These are phyloP conservation scores for Pilatotrama ljubarskyi DNA, from an alignment of 768 basidiomycete genomes.

Conservation along the genomic window DNA sequence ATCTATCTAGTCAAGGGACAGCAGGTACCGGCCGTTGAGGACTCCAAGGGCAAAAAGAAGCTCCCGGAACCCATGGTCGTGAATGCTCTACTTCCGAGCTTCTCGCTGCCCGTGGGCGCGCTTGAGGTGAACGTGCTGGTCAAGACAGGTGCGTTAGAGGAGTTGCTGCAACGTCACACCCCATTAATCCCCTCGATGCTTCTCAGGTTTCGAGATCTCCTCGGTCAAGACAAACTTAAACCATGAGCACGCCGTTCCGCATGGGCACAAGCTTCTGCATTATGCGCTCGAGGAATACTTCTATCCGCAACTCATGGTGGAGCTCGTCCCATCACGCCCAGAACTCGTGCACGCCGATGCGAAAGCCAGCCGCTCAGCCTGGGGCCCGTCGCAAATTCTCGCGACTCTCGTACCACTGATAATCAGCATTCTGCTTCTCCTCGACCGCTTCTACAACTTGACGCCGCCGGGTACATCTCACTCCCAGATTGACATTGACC, in stretches of 20 bases:
- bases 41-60: conserved; percentile 40
- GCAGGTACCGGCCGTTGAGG: conserved; percentile 13
- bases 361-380: not conserved
- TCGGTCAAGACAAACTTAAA: conserved; percentile 56
- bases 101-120: conserved; percentile 65
- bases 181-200: conserved; percentile 6
- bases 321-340: conserved; percentile 29
- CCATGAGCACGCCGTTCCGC: conserved; percentile 44
- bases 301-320: conserved; percentile 46
- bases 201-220: conserved; percentile 43
- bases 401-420: not conserved
- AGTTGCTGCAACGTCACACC: not conserved
- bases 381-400: conserved; percentile 1
- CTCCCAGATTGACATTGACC: not conserved
- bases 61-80: conserved; percentile 32
- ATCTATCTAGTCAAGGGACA: conserved; percentile 60
- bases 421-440: not conserved
- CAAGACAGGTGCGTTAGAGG: conserved; percentile 48
- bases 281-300: conserved; percentile 60
- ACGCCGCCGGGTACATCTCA: conserved; percentile 21
- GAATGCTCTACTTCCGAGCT: conserved; percentile 66
- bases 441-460: conserved; percentile 9
- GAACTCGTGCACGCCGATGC: not conserved
- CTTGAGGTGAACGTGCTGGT: conserved; percentile 62
- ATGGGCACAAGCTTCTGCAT: conserved; percentile 53